Base-by-base conservation (phyloP, 441 rosid species). In the Viola pubescens region DNA sequence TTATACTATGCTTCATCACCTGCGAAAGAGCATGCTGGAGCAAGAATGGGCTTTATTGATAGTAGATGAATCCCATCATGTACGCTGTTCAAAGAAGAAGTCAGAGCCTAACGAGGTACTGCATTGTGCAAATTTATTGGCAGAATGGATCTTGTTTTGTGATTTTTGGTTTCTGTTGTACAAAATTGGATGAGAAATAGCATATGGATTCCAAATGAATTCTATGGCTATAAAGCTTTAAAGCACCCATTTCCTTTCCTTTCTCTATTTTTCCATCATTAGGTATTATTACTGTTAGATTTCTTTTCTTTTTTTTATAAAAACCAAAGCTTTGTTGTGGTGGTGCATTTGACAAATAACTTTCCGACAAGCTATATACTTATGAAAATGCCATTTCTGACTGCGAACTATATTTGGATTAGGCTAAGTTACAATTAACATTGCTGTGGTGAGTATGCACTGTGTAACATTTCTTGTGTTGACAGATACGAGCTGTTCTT, bases 41-140 rank as follows among this genome's bases (percentile, higher is more conserved):
- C 84, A 55, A 68, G 91, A 85, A 61, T 89, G 98, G 98, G 87
- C 91, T 74, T 63, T 86, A 66, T 60, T 92, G 80, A 84, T 92
- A 60, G 81, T 87, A 69, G 98, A 92, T 72, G 98, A 92, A 77
- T 92, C 98, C 68, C 98, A 92, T 70, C 95, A 89, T 72, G 59
- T 89, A 45, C 87, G 97, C 9, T 85, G 90, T 69, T 85, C 97
- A 37, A 83, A 77, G 75, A 91, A 81, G 61, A 74, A 65, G 64
- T 69, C 85, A 53, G 97, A 89, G 65, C 63, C 94, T 5, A 71
- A 75, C 64, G 96, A 89, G 91, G 94, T 92, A 78, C 37, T 34
- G 11, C 37, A n/a, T 54, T 8, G 48, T 40, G 59, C 47, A 16
- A 48, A 40, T 52, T 43, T 50, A 45, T 45, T 49, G 59, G 42